These are phyloP conservation scores for Taxillus chinensis DNA, from an alignment of 164 flowering plant genomes.

Conservation along the genomic window DNA sequence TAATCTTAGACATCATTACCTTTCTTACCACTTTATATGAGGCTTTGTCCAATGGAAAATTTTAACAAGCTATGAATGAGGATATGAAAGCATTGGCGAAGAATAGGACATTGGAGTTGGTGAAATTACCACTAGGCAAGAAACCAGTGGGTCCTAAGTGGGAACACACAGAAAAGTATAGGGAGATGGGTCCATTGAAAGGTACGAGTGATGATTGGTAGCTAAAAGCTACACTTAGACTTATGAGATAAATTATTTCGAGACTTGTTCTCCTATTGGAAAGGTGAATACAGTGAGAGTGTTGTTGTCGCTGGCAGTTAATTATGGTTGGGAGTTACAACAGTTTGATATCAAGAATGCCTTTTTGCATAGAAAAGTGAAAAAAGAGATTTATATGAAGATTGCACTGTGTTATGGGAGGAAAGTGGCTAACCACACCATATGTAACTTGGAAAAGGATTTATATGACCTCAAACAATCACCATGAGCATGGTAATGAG, in stretches of 20 bases:
- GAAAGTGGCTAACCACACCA: too few relatives aligned
- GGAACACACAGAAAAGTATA: background rate
- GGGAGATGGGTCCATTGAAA: background rate
- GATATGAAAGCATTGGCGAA: background rate
- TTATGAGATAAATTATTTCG: background rate
- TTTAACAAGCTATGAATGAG: background rate
- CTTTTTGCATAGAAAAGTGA: background rate
- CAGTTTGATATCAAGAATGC: background rate
- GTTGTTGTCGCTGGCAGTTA: background rate
- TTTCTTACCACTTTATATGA: slow-evolving; percentile 1
- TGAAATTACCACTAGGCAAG: background rate
- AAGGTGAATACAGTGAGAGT: background rate
- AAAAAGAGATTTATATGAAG: background rate
- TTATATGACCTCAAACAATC: background rate
- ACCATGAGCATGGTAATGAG: background rate
- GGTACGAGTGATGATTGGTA: background rate
- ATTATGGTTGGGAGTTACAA: background rate
- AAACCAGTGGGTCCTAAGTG: background rate
- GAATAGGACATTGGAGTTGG: background rate
- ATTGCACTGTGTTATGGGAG: background rate
- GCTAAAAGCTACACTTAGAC: background rate
- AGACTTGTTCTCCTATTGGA: background rate
- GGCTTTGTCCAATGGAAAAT: background rate
- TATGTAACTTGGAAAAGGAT: background rate
- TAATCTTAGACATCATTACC: slow-evolving; percentile 4